Conservation (phyloP, 2,329 filamentous ascomycete genomes). For the Botrytis deweyae region DNA sequence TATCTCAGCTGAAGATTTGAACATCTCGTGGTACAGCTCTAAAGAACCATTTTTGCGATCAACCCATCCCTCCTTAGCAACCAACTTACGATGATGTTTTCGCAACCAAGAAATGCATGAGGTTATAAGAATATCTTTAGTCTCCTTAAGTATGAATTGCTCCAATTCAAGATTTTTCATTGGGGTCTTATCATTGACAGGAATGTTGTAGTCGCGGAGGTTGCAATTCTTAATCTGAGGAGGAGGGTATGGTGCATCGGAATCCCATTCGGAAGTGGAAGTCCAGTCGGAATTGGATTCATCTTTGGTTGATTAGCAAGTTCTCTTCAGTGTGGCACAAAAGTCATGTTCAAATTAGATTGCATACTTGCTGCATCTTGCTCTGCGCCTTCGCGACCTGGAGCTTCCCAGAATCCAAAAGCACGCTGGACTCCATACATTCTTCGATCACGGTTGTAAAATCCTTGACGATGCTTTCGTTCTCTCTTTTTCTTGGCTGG, state of each 20-base stretch:
- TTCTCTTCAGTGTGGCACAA: fast-evolving
- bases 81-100: not conserved
- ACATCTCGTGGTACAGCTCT: not conserved
- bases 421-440: not conserved
- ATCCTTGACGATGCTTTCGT: not conserved
- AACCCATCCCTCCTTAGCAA: not conserved
- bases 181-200: not conserved
- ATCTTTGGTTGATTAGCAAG: not conserved
- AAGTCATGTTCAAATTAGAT: not conserved
- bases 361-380: not conserved
- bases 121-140: not conserved
- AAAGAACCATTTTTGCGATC: not conserved
- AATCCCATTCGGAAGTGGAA: not conserved
- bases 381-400: not conserved
- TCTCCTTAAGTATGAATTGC: not conserved
- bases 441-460: not conserved
- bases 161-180: not conserved
- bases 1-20: not conserved
- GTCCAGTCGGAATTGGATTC: not conserved
- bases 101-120: not conserved
- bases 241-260: not conserved
- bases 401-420: not conserved
- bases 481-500: not conserved
- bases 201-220: not conserved
- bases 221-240: not conserved